Conservation (phyloP, 768 basidiomycete genomes). For the Amanita rimosa region DNA sequence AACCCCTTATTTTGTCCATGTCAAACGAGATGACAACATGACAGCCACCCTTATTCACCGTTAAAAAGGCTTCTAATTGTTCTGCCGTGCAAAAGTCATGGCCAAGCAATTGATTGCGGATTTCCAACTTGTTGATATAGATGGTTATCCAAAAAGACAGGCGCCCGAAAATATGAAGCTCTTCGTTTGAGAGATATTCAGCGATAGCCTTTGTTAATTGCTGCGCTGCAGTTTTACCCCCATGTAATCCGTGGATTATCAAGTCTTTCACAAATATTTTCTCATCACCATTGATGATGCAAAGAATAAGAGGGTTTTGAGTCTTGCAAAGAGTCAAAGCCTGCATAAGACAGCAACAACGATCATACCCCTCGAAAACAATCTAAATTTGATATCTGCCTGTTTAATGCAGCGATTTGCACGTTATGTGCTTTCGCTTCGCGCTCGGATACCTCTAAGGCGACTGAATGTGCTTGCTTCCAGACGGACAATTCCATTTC, state of each 20-base stretch:
- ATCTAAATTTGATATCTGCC: conserved; percentile 50
- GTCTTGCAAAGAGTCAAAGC: conserved; percentile 23
- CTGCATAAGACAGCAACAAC: not conserved
- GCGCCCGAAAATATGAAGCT: conserved; percentile 46
- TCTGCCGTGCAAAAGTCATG: conserved; percentile 49
- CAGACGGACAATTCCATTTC: conserved; percentile 60
- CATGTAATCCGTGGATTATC: conserved; percentile 50
- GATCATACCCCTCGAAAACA: conserved; percentile 29
- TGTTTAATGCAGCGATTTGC: conserved; percentile 52
- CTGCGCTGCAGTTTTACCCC: conserved; percentile 55
- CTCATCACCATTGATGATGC: conserved; percentile 65
- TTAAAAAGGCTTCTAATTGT: conserved; percentile 59
- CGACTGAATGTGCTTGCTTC: conserved; percentile 59
- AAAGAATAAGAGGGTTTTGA: conserved; percentile 59
- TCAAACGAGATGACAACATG: not conserved
- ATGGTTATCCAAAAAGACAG: conserved; percentile 70
- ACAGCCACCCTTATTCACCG: conserved; percentile 18
- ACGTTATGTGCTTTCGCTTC: conserved; percentile 58
- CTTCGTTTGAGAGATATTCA: conserved; percentile 53
- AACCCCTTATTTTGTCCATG: conserved; percentile 35
- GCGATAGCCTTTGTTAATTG: conserved; percentile 59
- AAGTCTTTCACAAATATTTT: conserved; percentile 53
- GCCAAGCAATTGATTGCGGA: conserved; percentile 37
- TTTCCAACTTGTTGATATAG: conserved; percentile 53
- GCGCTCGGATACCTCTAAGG: conserved; percentile 50